A percentile compares a stretch with the other conserved stretches of the same genome.
These are phyloP conservation scores for Ascochyta viciae-villosae DNA, from an alignment of 2,329 filamentous ascomycete genomes.

Conservation along the genomic window DNA sequence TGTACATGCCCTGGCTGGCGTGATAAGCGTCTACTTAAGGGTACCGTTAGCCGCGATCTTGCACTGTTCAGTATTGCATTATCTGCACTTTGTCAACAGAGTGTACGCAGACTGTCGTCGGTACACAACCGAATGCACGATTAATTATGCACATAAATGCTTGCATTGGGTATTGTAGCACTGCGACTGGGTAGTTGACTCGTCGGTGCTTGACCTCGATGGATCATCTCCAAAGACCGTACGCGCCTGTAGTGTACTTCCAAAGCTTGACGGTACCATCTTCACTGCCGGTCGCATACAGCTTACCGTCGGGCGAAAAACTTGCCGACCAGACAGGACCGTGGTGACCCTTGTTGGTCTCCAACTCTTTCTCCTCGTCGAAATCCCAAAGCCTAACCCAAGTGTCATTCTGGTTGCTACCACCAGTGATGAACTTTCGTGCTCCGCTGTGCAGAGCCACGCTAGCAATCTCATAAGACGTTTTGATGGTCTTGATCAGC, in stretches of 20 bases:
- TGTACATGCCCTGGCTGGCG: slow-evolving; percentile 19
- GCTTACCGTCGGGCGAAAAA: slow-evolving; percentile 92
- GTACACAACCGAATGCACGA: neutral
- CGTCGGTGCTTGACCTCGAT: neutral
- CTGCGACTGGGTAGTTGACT: neutral
- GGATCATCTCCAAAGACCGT: slow-evolving; percentile 68
- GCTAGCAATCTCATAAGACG: slow-evolving; percentile 86
- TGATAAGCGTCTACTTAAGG: slow-evolving; percentile 8
- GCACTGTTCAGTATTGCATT: neutral
- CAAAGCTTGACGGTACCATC: slow-evolving; percentile 96
- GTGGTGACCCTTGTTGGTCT: slow-evolving; percentile 95
- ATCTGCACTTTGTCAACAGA: neutral
- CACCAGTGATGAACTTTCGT: slow-evolving; percentile 86
- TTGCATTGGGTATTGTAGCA: slow-evolving; percentile 7
- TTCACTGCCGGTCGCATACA: slow-evolving; percentile 96
- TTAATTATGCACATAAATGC: neutral
- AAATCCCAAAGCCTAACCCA: slow-evolving; percentile 97
- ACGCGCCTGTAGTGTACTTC: slow-evolving; percentile 71
- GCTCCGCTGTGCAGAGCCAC: slow-evolving; percentile 85
- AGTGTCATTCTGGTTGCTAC: slow-evolving; percentile 77
- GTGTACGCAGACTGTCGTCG: neutral
- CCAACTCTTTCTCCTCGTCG: slow-evolving; percentile 82
- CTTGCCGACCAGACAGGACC: slow-evolving; percentile 96
- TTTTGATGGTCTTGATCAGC: slow-evolving; percentile 78
- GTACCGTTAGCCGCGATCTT: slow-evolving; percentile 4